phyloP scores from a whole-genome alignment of 768 basidiomycete species.

The Phylloporus sp. region DNA sequence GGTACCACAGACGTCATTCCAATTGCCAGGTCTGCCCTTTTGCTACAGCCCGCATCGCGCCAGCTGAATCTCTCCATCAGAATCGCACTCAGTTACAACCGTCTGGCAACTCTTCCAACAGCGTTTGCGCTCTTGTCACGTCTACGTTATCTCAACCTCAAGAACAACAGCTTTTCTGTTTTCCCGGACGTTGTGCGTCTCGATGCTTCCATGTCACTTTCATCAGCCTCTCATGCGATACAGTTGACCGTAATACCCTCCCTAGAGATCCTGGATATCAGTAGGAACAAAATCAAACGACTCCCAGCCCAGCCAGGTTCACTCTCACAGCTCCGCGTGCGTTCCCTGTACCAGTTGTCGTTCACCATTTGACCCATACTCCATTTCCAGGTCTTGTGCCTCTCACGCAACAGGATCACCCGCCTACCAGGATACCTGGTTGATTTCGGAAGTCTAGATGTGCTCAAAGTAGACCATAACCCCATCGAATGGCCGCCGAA shows the following conservation, averaged over 20 bases:
- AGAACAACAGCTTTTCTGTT: slow-evolving; percentile 73
- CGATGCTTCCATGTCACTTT: slow-evolving; percentile 1
- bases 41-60: slow-evolving; percentile 4
- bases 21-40: slow-evolving; percentile 54
- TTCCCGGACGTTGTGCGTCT: slow-evolving; percentile 84
- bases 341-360: slow-evolving; percentile 15
- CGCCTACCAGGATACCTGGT: slow-evolving; percentile 75
- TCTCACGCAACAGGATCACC: slow-evolving; percentile 81
- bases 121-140: slow-evolving; percentile 69
- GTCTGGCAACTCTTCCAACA: slow-evolving; percentile 69
- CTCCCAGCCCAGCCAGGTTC: slow-evolving; percentile 80
- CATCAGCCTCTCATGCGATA: slow-evolving; percentile 7
- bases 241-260: slow-evolving; percentile 82
- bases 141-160: slow-evolving; percentile 83
- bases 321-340: slow-evolving; percentile 69
- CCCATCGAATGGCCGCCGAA: slow-evolving; percentile 92
- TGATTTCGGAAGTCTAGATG: slow-evolving; percentile 65
- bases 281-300: slow-evolving; percentile 82
- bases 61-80: slow-evolving; percentile 37
- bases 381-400: slow-evolving; percentile 66
- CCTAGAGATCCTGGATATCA: slow-evolving; percentile 92
- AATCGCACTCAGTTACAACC: slow-evolving; percentile 84
- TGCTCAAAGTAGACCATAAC: slow-evolving; percentile 87
- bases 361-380: background rate
- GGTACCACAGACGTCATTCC: slow-evolving; percentile 49